Evolutionary conservation across 2,329 filamentous ascomycete genomes (phyloP).

Genomic region (Moelleriella libera): DNA sequence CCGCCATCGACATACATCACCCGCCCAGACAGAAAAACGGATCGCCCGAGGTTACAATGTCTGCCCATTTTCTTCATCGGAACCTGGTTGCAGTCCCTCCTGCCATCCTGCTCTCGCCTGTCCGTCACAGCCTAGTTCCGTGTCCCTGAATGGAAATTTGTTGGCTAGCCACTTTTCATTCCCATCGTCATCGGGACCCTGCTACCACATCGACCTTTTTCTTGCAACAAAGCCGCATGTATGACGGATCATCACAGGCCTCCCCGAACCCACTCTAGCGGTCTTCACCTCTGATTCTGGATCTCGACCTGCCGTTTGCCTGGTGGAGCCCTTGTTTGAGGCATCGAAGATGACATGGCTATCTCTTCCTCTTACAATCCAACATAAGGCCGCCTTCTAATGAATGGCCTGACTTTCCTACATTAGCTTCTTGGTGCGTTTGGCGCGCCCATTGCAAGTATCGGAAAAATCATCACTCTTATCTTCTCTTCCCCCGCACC

Average conservation of each 20-base stretch:
- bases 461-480: background rate
- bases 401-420: background rate
- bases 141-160: background rate
- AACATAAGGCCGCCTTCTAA: background rate
- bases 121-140: background rate
- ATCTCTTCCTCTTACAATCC: background rate
- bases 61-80: background rate
- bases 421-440: background rate
- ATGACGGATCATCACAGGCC: background rate
- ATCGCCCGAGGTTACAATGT: background rate
- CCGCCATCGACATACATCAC: background rate
- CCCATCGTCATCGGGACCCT: background rate
- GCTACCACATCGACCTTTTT: background rate
- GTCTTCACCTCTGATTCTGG: background rate
- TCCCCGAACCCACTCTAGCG: background rate
- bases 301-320: background rate
- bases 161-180: background rate
- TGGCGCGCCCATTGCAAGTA: too few species aligned
- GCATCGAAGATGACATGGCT: background rate
- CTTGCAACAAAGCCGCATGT: background rate
- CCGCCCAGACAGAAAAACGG: background rate
- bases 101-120: background rate
- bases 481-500: background rate
- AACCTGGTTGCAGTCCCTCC: background rate
- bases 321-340: conserved; percentile 1